Evolutionary conservation across 192 early-diverging fungal genomes (phyloP).

Genomic region (Geranomyces michiganensis): DNA sequence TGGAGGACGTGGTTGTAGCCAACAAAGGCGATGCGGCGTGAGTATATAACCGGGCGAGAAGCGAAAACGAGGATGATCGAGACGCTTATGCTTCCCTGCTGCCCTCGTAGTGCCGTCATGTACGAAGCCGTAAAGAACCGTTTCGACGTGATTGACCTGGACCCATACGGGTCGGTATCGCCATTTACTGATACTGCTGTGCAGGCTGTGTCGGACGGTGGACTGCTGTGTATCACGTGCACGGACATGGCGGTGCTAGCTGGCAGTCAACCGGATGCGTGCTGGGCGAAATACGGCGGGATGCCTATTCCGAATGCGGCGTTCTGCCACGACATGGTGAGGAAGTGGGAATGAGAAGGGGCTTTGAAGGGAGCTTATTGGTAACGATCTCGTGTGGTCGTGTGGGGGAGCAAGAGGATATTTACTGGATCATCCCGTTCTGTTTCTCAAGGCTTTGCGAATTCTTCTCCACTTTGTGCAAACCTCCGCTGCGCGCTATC

Average conservation of each 20-base stretch:
- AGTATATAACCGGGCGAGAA: slow-evolving; percentile 3
- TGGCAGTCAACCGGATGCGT: slow-evolving; percentile 81
- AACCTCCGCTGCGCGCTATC: slow-evolving; percentile 81
- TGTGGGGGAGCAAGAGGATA: too few relatives aligned
- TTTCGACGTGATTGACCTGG: slow-evolving; percentile 91
- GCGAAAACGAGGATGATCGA: too few relatives aligned
- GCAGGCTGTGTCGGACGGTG: slow-evolving; percentile 85
- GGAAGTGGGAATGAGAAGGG: background rate
- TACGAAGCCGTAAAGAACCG: slow-evolving; percentile 40
- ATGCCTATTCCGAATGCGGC: slow-evolving; percentile 82
- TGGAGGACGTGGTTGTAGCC: slow-evolving; percentile 74
- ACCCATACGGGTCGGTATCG: slow-evolving; percentile 95
- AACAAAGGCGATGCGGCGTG: slow-evolving; percentile 87
- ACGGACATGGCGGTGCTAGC: slow-evolving; percentile 96
- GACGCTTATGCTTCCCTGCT: too few relatives aligned
- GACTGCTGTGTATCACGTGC: slow-evolving; percentile 94
- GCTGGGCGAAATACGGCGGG: slow-evolving; percentile 94
- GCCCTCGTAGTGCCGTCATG: slow-evolving; percentile 39
- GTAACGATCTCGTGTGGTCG: too few relatives aligned
- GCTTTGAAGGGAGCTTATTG: too few relatives aligned
- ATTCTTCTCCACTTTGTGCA: slow-evolving; percentile 84
- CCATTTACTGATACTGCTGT: slow-evolving; percentile 96
- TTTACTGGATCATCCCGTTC: background rate
- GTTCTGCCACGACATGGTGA: slow-evolving; percentile 91
- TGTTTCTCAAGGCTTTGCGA: slow-evolving; percentile 67